Evolutionary conservation across 164 flowering plant species (phyloP), one percentile per base, ranked within the genome.

Genomic region (Chloranthus sessilifolius): DNA sequence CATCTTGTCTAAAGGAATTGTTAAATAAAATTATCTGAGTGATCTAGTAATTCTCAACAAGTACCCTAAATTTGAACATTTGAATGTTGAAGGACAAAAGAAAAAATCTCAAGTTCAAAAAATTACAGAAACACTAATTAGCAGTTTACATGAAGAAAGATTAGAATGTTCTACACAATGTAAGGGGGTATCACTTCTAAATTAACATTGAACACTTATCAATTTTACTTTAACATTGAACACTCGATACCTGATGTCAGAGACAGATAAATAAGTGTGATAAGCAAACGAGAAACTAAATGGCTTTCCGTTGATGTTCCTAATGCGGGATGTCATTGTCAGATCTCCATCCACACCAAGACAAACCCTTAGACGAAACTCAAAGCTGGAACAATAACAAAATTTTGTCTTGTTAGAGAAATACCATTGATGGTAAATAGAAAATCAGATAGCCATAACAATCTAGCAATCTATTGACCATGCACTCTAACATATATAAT

Each of bases 201-300:
- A 24, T 25, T 30, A 49, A 31, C 39, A 25, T 16, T 15, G 9
- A 30, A 48, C 11, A 36, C 25, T 52, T n/a, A n/a, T n/a, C n/a
- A 42, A 8, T 47, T 30, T 14, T 47, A 16, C 19, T 35, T 25
- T 30, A 49, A 31, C 39, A 25, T 16, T 15, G 9, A 30, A 48
- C 11, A 36, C 25, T 52, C 20, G 52, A 22, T 70, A 94, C 99
- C 99, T 89, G 67, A 94, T 89, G 66, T 94, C 99, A 7, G 99
- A 89, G 57, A 89, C 92, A 6, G 82, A 72, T 16, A 94, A 70
- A 47, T 94, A 77, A 9, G 97, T 74, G 60, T 81, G 99, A 64
- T 79, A 86, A 8, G 83, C 97, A 64, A 94, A 89, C 24, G 95
- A 84, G 79, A 89, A 94, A 60, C 76, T 87, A 52, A 87, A 94